Evolutionary conservation across 1,284 basidiomycete genomes (phyloP).

Genomic region (Cutaneotrichosporon spelunceum): DNA sequence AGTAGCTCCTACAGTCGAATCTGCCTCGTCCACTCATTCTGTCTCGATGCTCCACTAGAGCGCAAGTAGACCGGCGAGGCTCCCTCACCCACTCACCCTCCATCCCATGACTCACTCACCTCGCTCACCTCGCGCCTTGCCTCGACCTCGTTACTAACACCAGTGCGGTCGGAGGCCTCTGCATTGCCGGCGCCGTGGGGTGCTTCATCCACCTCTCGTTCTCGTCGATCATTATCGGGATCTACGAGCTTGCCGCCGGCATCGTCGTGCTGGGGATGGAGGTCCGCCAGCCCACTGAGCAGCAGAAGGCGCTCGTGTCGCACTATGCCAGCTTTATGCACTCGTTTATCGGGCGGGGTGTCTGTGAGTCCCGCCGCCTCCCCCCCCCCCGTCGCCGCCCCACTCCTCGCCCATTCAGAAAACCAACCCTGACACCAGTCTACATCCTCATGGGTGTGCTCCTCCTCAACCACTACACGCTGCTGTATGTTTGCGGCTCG

Average conservation of each 20-base stretch:
- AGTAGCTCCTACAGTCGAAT: too few species aligned
- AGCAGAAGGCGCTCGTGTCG: slow-evolving; percentile 46
- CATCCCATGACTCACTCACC: too few species aligned
- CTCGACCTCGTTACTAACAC: too few species aligned
- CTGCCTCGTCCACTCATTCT: too few species aligned
- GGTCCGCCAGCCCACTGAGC: slow-evolving; percentile 41
- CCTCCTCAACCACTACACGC: slow-evolving; percentile 50
- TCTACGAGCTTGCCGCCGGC: slow-evolving; percentile 45
- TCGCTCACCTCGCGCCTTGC: too few species aligned
- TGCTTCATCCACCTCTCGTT: slow-evolving; percentile 48
- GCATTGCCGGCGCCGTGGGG: slow-evolving; percentile 47
- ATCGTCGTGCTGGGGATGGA: slow-evolving; percentile 47
- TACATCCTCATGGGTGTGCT: slow-evolving; percentile 51
- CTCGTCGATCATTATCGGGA: slow-evolving; percentile 47
- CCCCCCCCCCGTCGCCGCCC: neutral
- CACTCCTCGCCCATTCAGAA: neutral
- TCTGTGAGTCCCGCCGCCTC: slow-evolving; percentile 40
- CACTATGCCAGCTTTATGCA: slow-evolving; percentile 52
- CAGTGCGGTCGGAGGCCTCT: slow-evolving; percentile 49
- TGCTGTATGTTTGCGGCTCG: slow-evolving; percentile 49
- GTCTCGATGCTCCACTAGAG: too few species aligned
- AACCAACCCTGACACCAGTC: slow-evolving; percentile 30
- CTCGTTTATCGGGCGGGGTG: slow-evolving; percentile 50
- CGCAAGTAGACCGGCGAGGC: too few species aligned
- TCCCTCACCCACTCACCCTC: too few species aligned